Percentiles rank a stretch among this genome's conserved stretches.
Evolutionary conservation across 768 basidiomycete species (phyloP).

Genomic region (Leccinellum luteum): DNA sequence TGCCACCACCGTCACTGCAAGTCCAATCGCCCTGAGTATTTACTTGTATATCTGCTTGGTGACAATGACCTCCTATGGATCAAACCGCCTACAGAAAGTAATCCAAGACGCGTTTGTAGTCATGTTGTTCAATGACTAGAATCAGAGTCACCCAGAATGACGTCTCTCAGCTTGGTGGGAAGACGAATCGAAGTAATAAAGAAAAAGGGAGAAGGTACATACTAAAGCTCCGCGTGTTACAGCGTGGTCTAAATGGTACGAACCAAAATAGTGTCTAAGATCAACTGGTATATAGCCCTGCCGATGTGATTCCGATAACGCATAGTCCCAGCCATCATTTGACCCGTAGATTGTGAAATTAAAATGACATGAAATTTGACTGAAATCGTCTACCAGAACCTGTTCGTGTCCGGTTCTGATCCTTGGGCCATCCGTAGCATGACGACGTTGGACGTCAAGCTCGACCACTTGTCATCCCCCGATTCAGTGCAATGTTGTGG

Average conservation of each 20-base stretch:
- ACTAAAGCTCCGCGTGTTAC: too few relatives aligned
- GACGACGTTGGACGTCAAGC: constrained; percentile 40
- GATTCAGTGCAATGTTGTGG: constrained; percentile 1
- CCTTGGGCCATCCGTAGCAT: constrained; percentile 36
- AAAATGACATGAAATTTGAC: not conserved
- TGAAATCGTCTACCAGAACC: constrained; percentile 35
- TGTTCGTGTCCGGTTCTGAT: constrained; percentile 27
- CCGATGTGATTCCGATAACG: not conserved
- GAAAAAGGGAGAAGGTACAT: too few relatives aligned
- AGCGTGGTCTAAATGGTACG: not conserved
- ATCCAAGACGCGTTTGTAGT: too few relatives aligned
- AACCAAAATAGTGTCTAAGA: not conserved
- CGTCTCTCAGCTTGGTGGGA: too few relatives aligned
- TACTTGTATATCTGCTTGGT: not conserved
- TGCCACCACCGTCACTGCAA: not conserved
- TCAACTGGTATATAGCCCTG: too few relatives aligned
- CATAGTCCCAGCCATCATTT: not conserved
- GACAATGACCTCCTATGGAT: not conserved
- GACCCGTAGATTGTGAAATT: not conserved
- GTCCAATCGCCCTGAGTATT: not conserved
- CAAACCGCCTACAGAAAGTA: too few relatives aligned
- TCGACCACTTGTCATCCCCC: constrained; percentile 36
- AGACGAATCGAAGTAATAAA: too few relatives aligned
- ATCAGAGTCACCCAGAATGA: too few relatives aligned
- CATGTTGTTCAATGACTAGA: too few relatives aligned